Base-by-base conservation (phyloP, 345 rosid species). In the Combretum micranthum region DNA sequence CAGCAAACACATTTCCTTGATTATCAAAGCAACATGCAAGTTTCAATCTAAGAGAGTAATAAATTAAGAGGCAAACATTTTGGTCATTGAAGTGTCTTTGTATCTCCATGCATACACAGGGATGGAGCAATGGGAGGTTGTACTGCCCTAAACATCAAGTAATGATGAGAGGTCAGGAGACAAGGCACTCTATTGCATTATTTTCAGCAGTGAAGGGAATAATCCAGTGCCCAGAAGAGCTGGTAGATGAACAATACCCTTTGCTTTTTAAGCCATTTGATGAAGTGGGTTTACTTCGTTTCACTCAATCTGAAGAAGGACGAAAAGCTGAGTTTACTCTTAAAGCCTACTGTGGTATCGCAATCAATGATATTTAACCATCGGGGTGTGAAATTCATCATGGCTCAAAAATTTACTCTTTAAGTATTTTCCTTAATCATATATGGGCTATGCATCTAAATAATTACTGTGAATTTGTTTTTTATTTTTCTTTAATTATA, bases 261-360 rank as follows among this genome's bases (percentile, higher is more conserved):
- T 47, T 63, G 60, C 59, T 43, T 4, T 72, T 55, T 42, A 72
- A 60, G 56, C 77, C 72, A 4, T 68, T 56, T n/a, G 69, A 68
- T 60, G 60, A 63, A 21, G 49, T 13, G 2, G 20, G 53, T 43
- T 52, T 67, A 39, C 50, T 60, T 3, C 43, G 18, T 10, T 49
- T 52, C 43, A 45, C 42, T 32, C 21, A 20, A 62, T 9, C 42
- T 55, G 37, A 25, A 23, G n/a, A 49, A 6, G n/a, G 15, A 49
- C 21, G 18, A 18, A 23, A 23, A 0, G 18, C 53, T 50, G 32
- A 25, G 32, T 66, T 60, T 43, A 47, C 68, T 49, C 51, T 66
- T 0, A 59, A 57, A 52, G 53, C 59, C 32, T 62, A 52, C 8
- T 66, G 64, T 39, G 67, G 68, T 42, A 53, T 66, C 13, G 32